Percentiles rank a stretch among this genome's conserved stretches.
Conservation (phyloP, 139 green algal genomes). For the Chlorella sorokiniana region DNA sequence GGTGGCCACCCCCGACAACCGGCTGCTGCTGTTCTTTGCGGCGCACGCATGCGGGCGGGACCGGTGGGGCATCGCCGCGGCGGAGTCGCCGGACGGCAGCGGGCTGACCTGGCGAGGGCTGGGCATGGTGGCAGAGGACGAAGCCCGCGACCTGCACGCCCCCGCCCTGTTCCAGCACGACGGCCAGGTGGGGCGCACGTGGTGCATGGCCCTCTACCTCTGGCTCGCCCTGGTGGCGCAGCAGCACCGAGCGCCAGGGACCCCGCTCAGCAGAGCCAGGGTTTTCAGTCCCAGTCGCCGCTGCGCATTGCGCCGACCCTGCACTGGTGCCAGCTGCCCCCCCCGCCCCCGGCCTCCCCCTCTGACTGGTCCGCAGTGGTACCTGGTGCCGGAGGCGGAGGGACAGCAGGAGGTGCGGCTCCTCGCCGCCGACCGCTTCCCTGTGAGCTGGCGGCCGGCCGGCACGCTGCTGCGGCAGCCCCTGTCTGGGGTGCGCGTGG, state of each 20-base stretch:
- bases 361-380: conserved; percentile 5
- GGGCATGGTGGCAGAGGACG: conserved; percentile 12
- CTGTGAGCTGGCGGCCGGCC: conserved; percentile 1
- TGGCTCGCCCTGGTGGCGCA: too few relatives aligned
- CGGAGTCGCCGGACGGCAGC: conserved; percentile 1
- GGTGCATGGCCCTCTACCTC: too few relatives aligned
- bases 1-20: neutral
- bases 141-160: neutral
- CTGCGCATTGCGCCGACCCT: neutral
- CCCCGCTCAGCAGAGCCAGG: too few relatives aligned
- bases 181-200: neutral
- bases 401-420: neutral
- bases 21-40: conserved; percentile 33
- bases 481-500: neutral
- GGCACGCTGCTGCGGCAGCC: neutral
- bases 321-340: neutral
- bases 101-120: conserved; percentile 28
- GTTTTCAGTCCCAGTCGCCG: too few relatives aligned
- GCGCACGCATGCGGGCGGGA: neutral
- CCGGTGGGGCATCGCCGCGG: conserved; percentile 21
- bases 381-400: conserved; percentile 19
- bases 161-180: conserved; percentile 15
- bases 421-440: conserved; percentile 21
- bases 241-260: too few relatives aligned
- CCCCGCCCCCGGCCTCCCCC: neutral